Percentiles rank a stretch among this genome's conserved stretches.
Evolutionary conservation across 2,329 filamentous ascomycete genomes (phyloP).

Genomic region (Fonsecaea monophora): DNA sequence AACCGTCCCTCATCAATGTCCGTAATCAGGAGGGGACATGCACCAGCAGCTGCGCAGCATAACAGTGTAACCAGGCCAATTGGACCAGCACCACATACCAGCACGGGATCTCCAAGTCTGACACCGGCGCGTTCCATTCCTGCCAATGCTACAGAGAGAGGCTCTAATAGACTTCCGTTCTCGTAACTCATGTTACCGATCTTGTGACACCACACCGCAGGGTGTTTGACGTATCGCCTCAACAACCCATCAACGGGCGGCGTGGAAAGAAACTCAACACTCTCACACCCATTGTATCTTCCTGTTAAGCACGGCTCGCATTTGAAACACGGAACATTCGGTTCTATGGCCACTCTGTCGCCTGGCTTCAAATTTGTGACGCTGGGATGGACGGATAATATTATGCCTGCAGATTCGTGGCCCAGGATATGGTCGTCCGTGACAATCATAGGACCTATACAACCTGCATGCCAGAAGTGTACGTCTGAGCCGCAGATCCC

Average conservation of each 20-base stretch:
- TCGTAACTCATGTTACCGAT: slow-evolving; percentile 92
- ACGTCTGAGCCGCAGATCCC: slow-evolving; percentile 97
- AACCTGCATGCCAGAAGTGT: slow-evolving; percentile 95
- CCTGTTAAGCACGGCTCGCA: slow-evolving; percentile 92
- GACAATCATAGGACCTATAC: slow-evolving; percentile 96
- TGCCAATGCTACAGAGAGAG: slow-evolving; percentile 85
- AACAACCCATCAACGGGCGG: slow-evolving; percentile 87
- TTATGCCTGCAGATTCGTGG: slow-evolving; percentile 82
- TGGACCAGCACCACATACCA: slow-evolving; percentile 91
- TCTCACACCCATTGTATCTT: slow-evolving; percentile 92
- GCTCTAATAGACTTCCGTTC: slow-evolving; percentile 88
- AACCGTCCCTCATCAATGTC: slow-evolving; percentile 90
- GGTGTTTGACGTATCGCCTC: slow-evolving; percentile 92
- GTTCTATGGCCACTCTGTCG: slow-evolving; percentile 92
- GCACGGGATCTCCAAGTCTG: slow-evolving; percentile 80
- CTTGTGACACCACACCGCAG: slow-evolving; percentile 94
- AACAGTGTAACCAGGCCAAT: slow-evolving; percentile 90
- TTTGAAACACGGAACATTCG: slow-evolving; percentile 87
- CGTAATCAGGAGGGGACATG: slow-evolving; percentile 88
- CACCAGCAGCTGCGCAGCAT: slow-evolving; percentile 83
- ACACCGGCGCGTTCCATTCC: slow-evolving; percentile 84
- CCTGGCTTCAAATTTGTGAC: slow-evolving; percentile 80
- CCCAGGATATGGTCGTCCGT: slow-evolving; percentile 87
- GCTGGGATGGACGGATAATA: slow-evolving; percentile 78
- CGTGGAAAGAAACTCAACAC: slow-evolving; percentile 85